Evolutionary conservation across 2,329 filamentous ascomycete genomes (phyloP), one percentile per base, ranked within the genome.

Genomic region (Coleophoma cylindrospora): DNA sequence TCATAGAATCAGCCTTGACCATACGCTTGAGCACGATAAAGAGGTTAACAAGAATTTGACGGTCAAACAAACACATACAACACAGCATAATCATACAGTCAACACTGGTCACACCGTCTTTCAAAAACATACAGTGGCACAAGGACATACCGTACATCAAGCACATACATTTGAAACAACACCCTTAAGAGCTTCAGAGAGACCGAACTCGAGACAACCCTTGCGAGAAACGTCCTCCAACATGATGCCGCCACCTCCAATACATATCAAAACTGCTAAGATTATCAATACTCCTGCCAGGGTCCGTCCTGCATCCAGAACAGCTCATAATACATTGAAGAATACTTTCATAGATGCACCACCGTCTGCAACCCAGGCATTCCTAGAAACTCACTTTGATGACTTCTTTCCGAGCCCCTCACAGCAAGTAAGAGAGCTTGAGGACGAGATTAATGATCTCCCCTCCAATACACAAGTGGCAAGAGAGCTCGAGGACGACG

Each of bases 381-480:
- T 81, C n/a, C 64, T 81, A 9, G 64, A 70, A 32, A 58, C 61
- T 38, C 69, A 78, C 51, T 58, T 76, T 8, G 76, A 80, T 37
- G 76, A 80, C 48, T 73, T 81, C 53, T 76, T 81, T 41, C 77
- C 77, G 0, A 76, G 72, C n/a, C 70, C 76, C 0, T 80, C 77
- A 0, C 80, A 84, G 57, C 75, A 80, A 59, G 68, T 71, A 7
- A 68, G 72, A 15, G 79, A 83, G 59, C 63, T 83, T 3, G 61
- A 68, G 2, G 72, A 74, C 33, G 70, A 75, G 41, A 38, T 57
- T 54, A 53, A 61, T 33, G 56, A 53, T 59, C 66, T 55, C n/a
- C 33, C 57, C 19, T 54, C 56, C 21, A 58, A 56, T 44, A 46
- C 57, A 10, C 58, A 61, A 27, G 56, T 60, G 33, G 43, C 57